Conservation (phyloP, 352 stramenopile genomes). For the Pythium monospermum region DNA sequence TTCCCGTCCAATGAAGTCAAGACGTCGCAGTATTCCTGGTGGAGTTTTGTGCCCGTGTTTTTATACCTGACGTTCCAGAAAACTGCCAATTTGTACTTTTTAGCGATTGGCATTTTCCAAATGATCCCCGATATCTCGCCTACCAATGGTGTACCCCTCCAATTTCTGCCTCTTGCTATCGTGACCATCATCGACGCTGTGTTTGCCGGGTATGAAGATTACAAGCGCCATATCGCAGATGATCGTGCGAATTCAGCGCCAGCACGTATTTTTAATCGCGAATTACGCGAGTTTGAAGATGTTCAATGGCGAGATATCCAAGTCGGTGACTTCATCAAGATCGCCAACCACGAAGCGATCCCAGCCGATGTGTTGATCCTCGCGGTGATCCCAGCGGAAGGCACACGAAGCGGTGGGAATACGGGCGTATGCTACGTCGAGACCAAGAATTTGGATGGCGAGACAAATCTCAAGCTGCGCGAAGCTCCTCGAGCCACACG, state of each 20-base stretch:
- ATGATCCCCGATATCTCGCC: constrained; percentile 80
- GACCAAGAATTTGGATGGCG: constrained; percentile 86
- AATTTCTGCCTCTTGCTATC: constrained; percentile 79
- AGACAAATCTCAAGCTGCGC: constrained; percentile 84
- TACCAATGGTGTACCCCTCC: constrained; percentile 71
- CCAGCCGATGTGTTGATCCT: constrained; percentile 80
- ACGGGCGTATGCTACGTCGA: constrained; percentile 85
- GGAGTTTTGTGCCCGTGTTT: constrained; percentile 85
- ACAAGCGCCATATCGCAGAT: constrained; percentile 78
- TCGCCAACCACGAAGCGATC: constrained; percentile 80
- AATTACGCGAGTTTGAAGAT: constrained; percentile 81
- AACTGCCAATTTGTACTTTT: constrained; percentile 85
- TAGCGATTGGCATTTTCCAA: constrained; percentile 87
- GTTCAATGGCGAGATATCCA: constrained; percentile 77
- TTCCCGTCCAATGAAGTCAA: constrained; percentile 79
- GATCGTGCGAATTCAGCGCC: constrained; percentile 66
- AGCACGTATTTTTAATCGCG: constrained; percentile 64
- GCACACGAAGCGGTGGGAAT: constrained; percentile 48
- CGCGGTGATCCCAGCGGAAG: constrained; percentile 60
- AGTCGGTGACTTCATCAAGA: constrained; percentile 79
- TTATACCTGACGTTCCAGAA: constrained; percentile 86
- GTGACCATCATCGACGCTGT: constrained; percentile 81
- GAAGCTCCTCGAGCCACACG: constrained; percentile 54
- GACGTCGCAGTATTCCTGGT: constrained; percentile 87
- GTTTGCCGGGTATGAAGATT: constrained; percentile 81